A percentile compares a stretch with the other conserved stretches of the same genome.
These are phyloP conservation scores for Pichia insulana DNA, from an alignment of 805 yeast genomes.

Conservation along the genomic window DNA sequence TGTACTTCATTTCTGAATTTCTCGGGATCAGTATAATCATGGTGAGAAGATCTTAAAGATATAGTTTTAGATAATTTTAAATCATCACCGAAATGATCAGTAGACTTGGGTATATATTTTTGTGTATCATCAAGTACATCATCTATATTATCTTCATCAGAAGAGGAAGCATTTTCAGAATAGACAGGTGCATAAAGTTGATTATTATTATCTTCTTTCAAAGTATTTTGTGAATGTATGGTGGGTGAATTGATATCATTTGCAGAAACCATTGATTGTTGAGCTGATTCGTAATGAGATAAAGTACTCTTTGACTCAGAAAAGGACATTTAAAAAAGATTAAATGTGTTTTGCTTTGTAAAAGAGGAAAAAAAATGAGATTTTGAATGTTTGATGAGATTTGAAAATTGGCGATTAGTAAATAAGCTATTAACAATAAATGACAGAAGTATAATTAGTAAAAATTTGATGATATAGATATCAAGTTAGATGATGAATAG, in stretches of 20 bases:
- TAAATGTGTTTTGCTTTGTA: no score
- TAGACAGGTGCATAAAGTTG: no score
- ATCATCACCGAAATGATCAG: neutral
- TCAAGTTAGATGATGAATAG: no score
- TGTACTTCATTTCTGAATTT: conserved; percentile 1
- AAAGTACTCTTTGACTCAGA: conserved; percentile 3
- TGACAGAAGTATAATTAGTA: no score
- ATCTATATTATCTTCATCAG: neutral
- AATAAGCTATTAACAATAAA: no score
- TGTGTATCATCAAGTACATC: neutral
- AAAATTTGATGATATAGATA: no score
- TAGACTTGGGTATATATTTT: neutral
- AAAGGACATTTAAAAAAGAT: conserved; percentile 1
- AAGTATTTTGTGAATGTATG: neutral
- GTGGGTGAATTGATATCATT: no score
- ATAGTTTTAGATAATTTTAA: conserved; percentile 5
- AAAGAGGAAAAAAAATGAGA: no score
- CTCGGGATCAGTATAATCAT: neutral
- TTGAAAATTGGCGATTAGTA: no score
- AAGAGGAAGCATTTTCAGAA: no score
- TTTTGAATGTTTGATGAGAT: no score
- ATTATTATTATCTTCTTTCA: neutral
- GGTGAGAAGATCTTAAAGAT: neutral
- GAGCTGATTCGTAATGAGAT: conserved; percentile 9
- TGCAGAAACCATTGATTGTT: conserved; percentile 1